These are phyloP conservation scores for Sicyos baderoa DNA, from an alignment of 306 rosid genomes.

Conservation along the genomic window DNA sequence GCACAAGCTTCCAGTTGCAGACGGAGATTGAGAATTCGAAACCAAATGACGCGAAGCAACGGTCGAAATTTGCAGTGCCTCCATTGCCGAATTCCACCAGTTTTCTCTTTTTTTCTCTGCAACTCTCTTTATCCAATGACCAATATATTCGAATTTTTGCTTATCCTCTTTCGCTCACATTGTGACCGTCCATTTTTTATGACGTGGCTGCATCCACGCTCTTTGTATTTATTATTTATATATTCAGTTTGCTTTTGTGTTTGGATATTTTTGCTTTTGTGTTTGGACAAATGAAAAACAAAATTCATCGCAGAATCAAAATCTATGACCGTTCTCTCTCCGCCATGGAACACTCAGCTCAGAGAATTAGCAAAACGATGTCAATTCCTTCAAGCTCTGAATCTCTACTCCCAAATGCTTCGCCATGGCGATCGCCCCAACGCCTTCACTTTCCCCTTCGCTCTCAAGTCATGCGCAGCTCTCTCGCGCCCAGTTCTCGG, in stretches of 20 bases:
- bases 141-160: slow-evolving; percentile 2
- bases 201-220: slow-evolving; percentile 9
- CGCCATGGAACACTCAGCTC: slow-evolving; percentile 59
- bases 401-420: slow-evolving; percentile 65
- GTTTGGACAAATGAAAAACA: background rate
- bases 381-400: slow-evolving; percentile 47
- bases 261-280: too few species aligned
- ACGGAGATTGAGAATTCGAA: slow-evolving; percentile 30
- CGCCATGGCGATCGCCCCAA: slow-evolving; percentile 55
- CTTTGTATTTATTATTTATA: too few species aligned
- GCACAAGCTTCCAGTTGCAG: slow-evolving; percentile 24
- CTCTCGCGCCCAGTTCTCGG: slow-evolving; percentile 41
- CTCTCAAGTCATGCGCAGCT: slow-evolving; percentile 72
- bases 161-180: slow-evolving; percentile 12
- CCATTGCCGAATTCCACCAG: slow-evolving; percentile 36
- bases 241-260: too few species aligned
- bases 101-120: background rate
- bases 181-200: background rate
- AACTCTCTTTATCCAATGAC: background rate
- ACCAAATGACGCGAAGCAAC: slow-evolving; percentile 67
- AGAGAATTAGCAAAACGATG: slow-evolving; percentile 57
- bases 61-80: slow-evolving; percentile 51
- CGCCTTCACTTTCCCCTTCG: slow-evolving; percentile 73
- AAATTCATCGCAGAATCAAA: background rate
- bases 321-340: slow-evolving; percentile 22